Evolutionary conservation across 441 rosid genomes (phyloP).

Genomic region (Pelargonium citronellum): DNA sequence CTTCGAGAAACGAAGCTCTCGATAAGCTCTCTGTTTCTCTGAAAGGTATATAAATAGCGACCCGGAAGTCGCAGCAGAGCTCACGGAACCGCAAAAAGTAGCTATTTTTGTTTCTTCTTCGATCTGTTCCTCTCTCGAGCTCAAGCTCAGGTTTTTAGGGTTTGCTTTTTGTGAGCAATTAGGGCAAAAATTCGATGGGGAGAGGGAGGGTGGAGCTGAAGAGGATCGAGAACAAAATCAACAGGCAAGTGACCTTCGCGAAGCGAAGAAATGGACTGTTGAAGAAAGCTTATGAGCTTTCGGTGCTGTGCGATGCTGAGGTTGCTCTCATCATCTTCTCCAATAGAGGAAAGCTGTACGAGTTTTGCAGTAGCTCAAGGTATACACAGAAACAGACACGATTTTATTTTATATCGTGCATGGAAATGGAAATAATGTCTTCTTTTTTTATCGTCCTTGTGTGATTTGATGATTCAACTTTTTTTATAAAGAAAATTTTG

Average conservation of each 20-base stretch:
- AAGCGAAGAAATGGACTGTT: conserved; percentile 92
- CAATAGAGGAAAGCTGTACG: conserved; percentile 96
- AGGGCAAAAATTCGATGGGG: conserved; percentile 45
- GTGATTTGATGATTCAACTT: too few species aligned
- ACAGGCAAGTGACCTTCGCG: conserved; percentile 98
- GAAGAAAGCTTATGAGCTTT: conserved; percentile 99
- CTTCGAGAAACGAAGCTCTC: too few species aligned
- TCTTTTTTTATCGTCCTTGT: too few species aligned
- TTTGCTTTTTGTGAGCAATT: conserved; percentile 1
- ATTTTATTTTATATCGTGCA: not conserved
- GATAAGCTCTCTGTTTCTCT: too few species aligned
- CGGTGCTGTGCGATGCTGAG: conserved; percentile 97
- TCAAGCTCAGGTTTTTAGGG: not conserved
- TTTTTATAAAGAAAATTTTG: not conserved
- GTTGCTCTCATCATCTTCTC: conserved; percentile 99
- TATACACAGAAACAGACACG: conserved; percentile 35
- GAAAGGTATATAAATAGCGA: not conserved
- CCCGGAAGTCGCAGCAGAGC: too few species aligned
- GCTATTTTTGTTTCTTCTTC: not conserved
- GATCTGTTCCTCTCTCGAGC: not conserved
- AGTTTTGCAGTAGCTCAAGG: conserved; percentile 99
- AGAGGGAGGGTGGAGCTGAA: conserved; percentile 98
- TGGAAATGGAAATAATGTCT: not conserved
- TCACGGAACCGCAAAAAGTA: not conserved
- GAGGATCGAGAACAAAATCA: conserved; percentile 99